Evolutionary conservation across 495 filamentous ascomycete species (phyloP).

Genomic region (Saxispiralis lemnorum): DNA sequence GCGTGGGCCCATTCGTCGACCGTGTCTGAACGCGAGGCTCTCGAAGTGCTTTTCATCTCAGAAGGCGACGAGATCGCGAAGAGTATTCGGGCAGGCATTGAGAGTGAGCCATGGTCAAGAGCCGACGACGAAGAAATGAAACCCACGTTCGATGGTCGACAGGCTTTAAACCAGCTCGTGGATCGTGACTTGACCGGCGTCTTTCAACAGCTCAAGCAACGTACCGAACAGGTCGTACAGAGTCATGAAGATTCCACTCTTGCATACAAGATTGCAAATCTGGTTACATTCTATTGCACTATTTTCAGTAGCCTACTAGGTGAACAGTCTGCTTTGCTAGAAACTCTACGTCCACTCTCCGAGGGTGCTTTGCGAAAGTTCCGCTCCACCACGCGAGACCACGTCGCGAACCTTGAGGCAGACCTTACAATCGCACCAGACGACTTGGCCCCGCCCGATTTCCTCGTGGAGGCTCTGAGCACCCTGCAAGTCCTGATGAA

Average conservation of each 20-base stretch:
- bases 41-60: conserved; percentile 78
- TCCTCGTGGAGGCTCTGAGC: conserved; percentile 64
- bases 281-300: conserved; percentile 71
- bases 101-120: conserved; percentile 71
- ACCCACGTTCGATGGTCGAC: conserved; percentile 64
- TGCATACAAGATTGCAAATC: conserved; percentile 74
- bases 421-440: conserved; percentile 47
- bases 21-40: conserved; percentile 80
- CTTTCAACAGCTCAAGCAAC: conserved; percentile 56
- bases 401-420: conserved; percentile 42
- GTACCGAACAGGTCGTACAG: conserved; percentile 80
- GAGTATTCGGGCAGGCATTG: conserved; percentile 66
- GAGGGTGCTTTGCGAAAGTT: conserved; percentile 71
- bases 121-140: conserved; percentile 37
- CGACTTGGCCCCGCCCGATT: conserved; percentile 65
- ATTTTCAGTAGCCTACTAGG: conserved; percentile 72
- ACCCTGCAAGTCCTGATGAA: conserved; percentile 58
- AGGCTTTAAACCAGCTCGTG: conserved; percentile 72
- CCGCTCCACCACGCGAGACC: conserved; percentile 57
- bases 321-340: conserved; percentile 46
- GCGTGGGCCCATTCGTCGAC: conserved; percentile 91
- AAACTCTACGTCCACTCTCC: conserved; percentile 49
- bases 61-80: conserved; percentile 83
- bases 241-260: conserved; percentile 78
- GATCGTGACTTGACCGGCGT: conserved; percentile 71